These are phyloP conservation scores for Cutaneotrichosporon sp. DNA, from an alignment of 1,284 basidiomycete species.

Conservation along the genomic window DNA sequence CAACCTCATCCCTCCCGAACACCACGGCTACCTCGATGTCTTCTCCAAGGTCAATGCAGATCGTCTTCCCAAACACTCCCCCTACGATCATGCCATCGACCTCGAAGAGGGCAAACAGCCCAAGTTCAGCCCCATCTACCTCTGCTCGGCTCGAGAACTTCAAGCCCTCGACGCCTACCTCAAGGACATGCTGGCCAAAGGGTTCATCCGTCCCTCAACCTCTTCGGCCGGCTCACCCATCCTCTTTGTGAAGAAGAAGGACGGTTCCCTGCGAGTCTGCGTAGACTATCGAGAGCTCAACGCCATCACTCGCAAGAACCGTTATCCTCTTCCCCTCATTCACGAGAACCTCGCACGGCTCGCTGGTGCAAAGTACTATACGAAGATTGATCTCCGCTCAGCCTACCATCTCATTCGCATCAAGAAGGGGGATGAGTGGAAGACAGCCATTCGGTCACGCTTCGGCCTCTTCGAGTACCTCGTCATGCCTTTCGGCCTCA, in stretches of 20 bases:
- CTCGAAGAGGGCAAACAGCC: conserved; percentile 36
- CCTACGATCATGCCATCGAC: conserved; percentile 21
- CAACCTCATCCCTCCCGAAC: not conserved
- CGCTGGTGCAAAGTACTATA: conserved; percentile 34
- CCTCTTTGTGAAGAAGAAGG: conserved; percentile 59
- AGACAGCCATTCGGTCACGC: conserved; percentile 50
- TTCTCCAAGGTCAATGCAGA: not conserved
- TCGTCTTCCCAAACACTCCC: not conserved
- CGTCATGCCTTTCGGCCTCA: conserved; percentile 56
- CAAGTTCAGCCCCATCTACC: conserved; percentile 50
- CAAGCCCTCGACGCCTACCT: conserved; percentile 52
- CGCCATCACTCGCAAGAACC: conserved; percentile 52
- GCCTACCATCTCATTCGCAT: conserved; percentile 48
- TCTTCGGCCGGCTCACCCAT: conserved; percentile 51
- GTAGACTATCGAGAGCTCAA: conserved; percentile 58
- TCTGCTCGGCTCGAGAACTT: conserved; percentile 49
- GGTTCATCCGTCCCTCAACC: conserved; percentile 39
- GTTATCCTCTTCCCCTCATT: conserved; percentile 35
- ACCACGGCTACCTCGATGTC: not conserved
- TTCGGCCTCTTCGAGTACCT: conserved; percentile 52
- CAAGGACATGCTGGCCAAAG: conserved; percentile 52
- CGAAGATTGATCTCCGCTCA: conserved; percentile 43
- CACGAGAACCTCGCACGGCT: conserved; percentile 43
- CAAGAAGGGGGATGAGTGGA: conserved; percentile 43
- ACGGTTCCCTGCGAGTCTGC: conserved; percentile 53